phyloP scores from a whole-genome alignment of 306 rosid genomes.

The Fagus sylvatica region DNA sequence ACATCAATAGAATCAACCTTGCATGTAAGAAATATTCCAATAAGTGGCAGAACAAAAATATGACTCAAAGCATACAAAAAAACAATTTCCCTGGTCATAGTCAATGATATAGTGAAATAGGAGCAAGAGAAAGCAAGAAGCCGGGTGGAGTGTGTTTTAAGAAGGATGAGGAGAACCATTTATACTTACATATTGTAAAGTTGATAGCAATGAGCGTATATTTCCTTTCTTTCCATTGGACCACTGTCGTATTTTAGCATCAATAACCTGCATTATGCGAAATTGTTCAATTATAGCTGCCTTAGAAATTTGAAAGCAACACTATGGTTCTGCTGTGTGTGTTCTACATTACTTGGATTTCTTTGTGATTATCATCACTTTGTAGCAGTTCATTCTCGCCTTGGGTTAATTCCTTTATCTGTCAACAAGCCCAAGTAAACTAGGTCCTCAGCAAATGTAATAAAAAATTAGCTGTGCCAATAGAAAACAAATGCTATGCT shows the following conservation, averaged over 20 bases:
- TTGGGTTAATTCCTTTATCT: slow-evolving; percentile 64
- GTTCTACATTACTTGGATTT: slow-evolving; percentile 56
- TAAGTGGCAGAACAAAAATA: background rate
- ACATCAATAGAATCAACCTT: slow-evolving; percentile 16
- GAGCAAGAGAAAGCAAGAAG: slow-evolving; percentile 9
- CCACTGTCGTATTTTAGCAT: slow-evolving; percentile 79
- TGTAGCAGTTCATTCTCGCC: slow-evolving; percentile 47
- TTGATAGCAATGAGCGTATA: slow-evolving; percentile 87
- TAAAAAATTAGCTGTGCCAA: background rate
- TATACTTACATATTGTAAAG: slow-evolving; percentile 74
- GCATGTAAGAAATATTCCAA: background rate
- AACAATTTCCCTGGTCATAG: slow-evolving; percentile 19
- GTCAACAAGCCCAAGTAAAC: slow-evolving; percentile 26
- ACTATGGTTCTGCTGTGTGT: slow-evolving; percentile 1
- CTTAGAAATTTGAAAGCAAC: slow-evolving; percentile 11
- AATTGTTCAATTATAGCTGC: slow-evolving; percentile 16
- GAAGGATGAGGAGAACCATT: background rate
- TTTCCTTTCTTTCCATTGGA: slow-evolving; percentile 90
- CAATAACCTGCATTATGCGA: slow-evolving; percentile 55
- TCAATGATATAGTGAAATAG: slow-evolving; percentile 11
- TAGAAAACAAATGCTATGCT: background rate
- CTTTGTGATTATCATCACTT: slow-evolving; percentile 37
- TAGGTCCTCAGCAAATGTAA: slow-evolving; percentile 29
- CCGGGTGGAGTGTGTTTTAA: background rate
- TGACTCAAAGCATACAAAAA: slow-evolving; percentile 19